Evolutionary conservation across 139 green algal genomes (phyloP), one percentile per base, ranked within the genome.

Genomic region (Chlorella sp.): DNA sequence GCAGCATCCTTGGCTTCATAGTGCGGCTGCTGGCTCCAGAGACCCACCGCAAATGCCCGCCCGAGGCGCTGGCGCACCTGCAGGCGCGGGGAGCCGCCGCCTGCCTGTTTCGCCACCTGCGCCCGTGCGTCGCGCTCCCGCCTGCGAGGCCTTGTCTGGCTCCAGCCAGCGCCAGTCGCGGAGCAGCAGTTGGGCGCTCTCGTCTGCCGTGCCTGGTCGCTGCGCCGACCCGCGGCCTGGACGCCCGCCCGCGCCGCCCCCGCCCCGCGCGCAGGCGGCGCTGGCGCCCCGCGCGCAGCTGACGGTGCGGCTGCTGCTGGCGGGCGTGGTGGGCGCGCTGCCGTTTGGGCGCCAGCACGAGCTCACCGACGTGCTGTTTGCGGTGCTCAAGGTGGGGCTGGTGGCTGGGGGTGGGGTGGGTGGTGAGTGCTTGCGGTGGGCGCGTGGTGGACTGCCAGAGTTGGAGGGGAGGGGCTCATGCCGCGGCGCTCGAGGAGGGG

Each of bases 1-100:
- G 76, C 72, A 87, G 69, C 45, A 82, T 91, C 9, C 77, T 93
- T n/a, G 74, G 68, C 51, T 94, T 95, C 71, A 38, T 95, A 5
- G 45, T 76, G 42, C 77, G 84, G 6, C 78, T 93, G 40, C 67
- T 89, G 27, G 71, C 85, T 51, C 80, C 85, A 0, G 72, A 64
- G 56, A 80, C 73, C 6, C 41, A 65, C 27, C 29, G 50, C 19
- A 68, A 55, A 31, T 81, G 64, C 55, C 40, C 74, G 6, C 42
- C 62, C 2, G 56, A 83, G 25, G 74, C 73, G 2, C n/a, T 76
- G 2, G 36, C 55, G 35, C 41, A 73, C 38, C 74, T 86, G 38
- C 70, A 77, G 41, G 35, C 67, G n/a, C n/a, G n/a, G n/a, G n/a
- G n/a, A n/a, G n/a, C n/a, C n/a, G n/a, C n/a, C n/a, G n/a, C n/a